These are phyloP conservation scores for Magnolia changhungtana DNA, from an alignment of 164 flowering plant species.

Conservation along the genomic window DNA sequence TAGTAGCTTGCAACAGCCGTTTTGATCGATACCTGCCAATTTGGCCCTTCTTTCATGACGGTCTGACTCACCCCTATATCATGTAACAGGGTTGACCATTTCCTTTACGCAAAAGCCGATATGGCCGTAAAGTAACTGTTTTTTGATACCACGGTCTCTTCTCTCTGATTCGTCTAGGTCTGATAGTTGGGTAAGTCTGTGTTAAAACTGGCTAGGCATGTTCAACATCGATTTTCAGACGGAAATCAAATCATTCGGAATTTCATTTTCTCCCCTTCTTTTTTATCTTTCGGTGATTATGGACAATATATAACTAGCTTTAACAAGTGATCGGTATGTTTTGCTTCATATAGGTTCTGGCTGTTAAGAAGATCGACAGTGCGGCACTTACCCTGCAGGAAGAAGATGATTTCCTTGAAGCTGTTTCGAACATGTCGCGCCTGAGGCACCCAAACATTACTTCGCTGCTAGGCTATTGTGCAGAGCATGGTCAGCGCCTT, in stretches of 20 bases:
- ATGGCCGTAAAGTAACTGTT: too few species aligned
- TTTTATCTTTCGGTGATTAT: background rate
- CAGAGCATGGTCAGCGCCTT: slow-evolving; percentile 92
- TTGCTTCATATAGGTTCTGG: slow-evolving; percentile 49
- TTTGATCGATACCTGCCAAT: too few species aligned
- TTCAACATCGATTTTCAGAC: too few species aligned
- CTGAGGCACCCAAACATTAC: slow-evolving; percentile 84
- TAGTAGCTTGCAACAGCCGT: too few species aligned
- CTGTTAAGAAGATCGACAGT: slow-evolving; percentile 84
- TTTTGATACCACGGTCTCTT: background rate
- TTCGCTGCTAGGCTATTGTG: slow-evolving; percentile 68
- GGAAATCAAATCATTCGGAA: too few species aligned
- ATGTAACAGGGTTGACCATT: too few species aligned
- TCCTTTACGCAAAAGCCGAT: too few species aligned
- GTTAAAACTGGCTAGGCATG: too few species aligned
- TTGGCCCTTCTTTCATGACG: too few species aligned
- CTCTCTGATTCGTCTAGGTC: background rate
- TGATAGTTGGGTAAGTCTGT: background rate
- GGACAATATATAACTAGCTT: background rate
- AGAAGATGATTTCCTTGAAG: slow-evolving; percentile 88
- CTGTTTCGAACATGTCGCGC: slow-evolving; percentile 89
- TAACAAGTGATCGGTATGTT: background rate
- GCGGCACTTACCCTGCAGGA: slow-evolving; percentile 88
- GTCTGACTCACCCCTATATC: too few species aligned
- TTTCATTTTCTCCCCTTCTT: background rate